Percentiles rank a stretch among this genome's conserved stretches.
Evolutionary conservation across 768 basidiomycete species (phyloP).

Genomic region (Boletus barrowsii): DNA sequence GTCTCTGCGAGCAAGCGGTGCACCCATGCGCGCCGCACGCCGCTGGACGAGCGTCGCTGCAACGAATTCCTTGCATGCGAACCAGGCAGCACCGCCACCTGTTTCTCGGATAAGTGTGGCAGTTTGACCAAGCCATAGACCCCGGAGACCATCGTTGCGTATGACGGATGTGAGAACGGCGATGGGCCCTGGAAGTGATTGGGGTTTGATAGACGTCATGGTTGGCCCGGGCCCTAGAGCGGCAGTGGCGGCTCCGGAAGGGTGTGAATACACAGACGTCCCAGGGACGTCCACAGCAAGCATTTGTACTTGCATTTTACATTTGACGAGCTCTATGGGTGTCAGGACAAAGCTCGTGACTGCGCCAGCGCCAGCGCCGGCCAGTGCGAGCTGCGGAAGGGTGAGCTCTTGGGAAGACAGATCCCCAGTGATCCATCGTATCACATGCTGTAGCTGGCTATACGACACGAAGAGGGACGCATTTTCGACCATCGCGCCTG

Average conservation of each 20-base stretch:
- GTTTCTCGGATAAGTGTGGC: constrained; percentile 93
- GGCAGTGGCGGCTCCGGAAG: constrained; percentile 16
- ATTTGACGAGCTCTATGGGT: constrained; percentile 93
- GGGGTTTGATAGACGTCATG: constrained; percentile 7
- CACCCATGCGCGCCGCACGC: constrained; percentile 33
- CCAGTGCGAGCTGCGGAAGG: constrained; percentile 68
- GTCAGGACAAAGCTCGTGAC: constrained; percentile 87
- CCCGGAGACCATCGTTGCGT: constrained; percentile 65
- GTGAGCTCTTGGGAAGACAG: constrained; percentile 43
- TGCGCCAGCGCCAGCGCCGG: constrained; percentile 85
- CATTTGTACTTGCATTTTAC: constrained; percentile 97
- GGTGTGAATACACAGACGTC: constrained; percentile 9
- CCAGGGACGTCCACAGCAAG: constrained; percentile 39
- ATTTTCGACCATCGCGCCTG: constrained; percentile 91
- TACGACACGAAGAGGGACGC: constrained; percentile 87
- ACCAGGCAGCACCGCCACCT: constrained; percentile 90
- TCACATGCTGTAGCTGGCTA: constrained; percentile 63
- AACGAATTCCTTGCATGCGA: constrained; percentile 79
- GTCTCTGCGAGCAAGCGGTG: constrained; percentile 37
- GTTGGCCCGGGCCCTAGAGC: constrained; percentile 4
- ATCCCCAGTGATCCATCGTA: constrained; percentile 43
- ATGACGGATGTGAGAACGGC: constrained; percentile 63
- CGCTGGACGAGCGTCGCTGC: constrained; percentile 57
- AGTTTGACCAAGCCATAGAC: constrained; percentile 96
- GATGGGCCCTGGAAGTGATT: constrained; percentile 66